Evolutionary conservation across 306 rosid genomes (phyloP).

Genomic region (Lablab purpureus): DNA sequence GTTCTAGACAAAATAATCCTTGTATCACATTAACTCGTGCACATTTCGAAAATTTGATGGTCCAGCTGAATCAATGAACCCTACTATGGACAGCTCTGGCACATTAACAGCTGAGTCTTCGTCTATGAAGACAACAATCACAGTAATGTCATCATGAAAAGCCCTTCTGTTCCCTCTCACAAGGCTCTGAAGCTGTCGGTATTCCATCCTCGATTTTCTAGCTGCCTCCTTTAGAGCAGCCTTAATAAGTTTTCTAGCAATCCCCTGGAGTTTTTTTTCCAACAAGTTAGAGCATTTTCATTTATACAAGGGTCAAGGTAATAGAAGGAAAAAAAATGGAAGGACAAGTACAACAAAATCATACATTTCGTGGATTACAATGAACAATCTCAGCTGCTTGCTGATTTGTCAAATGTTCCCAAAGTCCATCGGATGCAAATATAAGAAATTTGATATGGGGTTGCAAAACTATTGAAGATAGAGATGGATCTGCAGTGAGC

Average conservation of each 20-base stretch:
- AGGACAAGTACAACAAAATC: neutral
- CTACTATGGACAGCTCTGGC: conserved; percentile 61
- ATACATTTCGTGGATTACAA: conserved; percentile 59
- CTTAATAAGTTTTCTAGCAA: conserved; percentile 65
- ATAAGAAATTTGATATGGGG: conserved; percentile 63
- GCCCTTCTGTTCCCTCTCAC: conserved; percentile 56
- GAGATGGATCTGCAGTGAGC: conserved; percentile 64
- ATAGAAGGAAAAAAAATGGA: neutral
- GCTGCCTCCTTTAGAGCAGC: conserved; percentile 61
- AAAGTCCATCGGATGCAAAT: conserved; percentile 79
- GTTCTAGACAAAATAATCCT: conserved; percentile 23
- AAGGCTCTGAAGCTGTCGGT: conserved; percentile 55
- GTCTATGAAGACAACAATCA: conserved; percentile 62
- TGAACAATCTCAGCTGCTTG: conserved; percentile 69
- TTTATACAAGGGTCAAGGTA: neutral
- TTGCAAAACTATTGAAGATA: conserved; percentile 50
- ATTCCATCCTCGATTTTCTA: conserved; percentile 51
- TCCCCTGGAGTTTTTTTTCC: conserved; percentile 54
- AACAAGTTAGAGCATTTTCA: neutral
- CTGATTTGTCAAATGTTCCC: conserved; percentile 70
- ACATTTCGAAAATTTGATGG: conserved; percentile 52
- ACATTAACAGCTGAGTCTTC: neutral
- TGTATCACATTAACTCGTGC: conserved; percentile 48
- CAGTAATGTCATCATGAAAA: conserved; percentile 74
- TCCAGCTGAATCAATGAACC: conserved; percentile 54